phyloP scores from a whole-genome alignment of 2,329 filamentous ascomycete genomes.

The Herpotrichia juniperi region DNA sequence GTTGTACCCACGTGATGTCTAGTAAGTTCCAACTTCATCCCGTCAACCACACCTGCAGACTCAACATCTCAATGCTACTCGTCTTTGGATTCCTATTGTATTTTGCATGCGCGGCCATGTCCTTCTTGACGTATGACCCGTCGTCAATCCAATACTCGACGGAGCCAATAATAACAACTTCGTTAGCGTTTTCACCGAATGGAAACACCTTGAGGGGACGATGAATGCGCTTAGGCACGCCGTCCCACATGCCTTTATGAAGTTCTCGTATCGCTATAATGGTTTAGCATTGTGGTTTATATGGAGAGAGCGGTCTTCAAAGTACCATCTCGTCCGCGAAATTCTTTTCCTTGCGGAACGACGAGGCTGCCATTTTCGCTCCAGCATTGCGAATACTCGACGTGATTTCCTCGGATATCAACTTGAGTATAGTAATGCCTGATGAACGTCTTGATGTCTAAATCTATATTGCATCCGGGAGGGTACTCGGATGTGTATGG shows the following conservation, averaged over 20 bases:
- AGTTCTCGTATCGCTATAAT: slow-evolving; percentile 6
- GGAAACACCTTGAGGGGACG: slow-evolving; percentile 10
- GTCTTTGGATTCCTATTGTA: slow-evolving; percentile 4
- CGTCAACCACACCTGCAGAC: slow-evolving; percentile 14
- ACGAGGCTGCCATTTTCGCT: slow-evolving; percentile 14
- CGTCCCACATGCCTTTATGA: slow-evolving; percentile 14
- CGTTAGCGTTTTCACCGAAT: slow-evolving; percentile 8
- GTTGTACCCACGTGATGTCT: neutral
- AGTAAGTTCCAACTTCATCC: slow-evolving; percentile 1
- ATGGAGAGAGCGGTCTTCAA: neutral
- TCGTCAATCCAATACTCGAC: slow-evolving; percentile 13
- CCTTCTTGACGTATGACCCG: slow-evolving; percentile 10
- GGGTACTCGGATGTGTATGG: slow-evolving; percentile 15
- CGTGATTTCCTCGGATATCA: slow-evolving; percentile 11
- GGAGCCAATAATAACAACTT: slow-evolving; percentile 10
- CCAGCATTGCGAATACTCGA: slow-evolving; percentile 15
- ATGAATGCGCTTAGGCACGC: slow-evolving; percentile 12
- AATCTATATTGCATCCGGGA: slow-evolving; percentile 7
- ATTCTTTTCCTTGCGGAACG: slow-evolving; percentile 10
- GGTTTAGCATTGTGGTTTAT: neutral
- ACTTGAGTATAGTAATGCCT: slow-evolving; percentile 14
- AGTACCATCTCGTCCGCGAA: slow-evolving; percentile 12
- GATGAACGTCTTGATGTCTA: slow-evolving; percentile 13
- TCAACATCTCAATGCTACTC: slow-evolving; percentile 6
- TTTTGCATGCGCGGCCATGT: slow-evolving; percentile 13